Conservation (phyloP, 2,329 filamentous ascomycete species). For the Fusarium temperatum region DNA sequence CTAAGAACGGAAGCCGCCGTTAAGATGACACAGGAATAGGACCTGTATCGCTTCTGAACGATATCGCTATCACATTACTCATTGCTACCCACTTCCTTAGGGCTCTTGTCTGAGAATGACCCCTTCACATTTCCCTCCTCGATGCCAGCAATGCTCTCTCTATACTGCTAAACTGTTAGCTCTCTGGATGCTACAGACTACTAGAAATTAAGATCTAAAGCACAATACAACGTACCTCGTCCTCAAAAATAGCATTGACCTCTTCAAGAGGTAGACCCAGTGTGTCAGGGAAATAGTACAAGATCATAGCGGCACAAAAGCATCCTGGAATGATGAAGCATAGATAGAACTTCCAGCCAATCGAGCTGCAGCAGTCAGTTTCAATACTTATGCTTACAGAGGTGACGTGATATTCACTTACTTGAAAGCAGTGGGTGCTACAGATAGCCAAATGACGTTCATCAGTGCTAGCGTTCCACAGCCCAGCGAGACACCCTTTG, state of each 20-base stretch:
- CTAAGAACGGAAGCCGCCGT: not conserved
- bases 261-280: not conserved
- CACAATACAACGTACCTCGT: not conserved
- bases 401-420: not conserved
- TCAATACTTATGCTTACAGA: rapidly evolving
- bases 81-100: not conserved
- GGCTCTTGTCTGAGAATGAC: not conserved
- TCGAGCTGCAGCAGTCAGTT: not conserved
- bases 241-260: not conserved
- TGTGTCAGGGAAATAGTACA: not conserved
- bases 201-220: rapidly evolving
- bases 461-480: not conserved
- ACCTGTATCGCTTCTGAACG: not conserved
- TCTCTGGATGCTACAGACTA: no score
- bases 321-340: not conserved
- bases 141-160: not conserved
- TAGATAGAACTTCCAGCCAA: not conserved
- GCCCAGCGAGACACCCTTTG: not conserved
- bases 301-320: not conserved
- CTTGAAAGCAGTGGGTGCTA: not conserved
- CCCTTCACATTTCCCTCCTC: not conserved
- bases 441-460: not conserved
- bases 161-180: not conserved
- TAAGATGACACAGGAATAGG: not conserved
- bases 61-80: not conserved